Evolutionary conservation across 2,329 filamentous ascomycete species (phyloP), one percentile per base, ranked within the genome.

Genomic region (Aaosphaeria pasadenensis): DNA sequence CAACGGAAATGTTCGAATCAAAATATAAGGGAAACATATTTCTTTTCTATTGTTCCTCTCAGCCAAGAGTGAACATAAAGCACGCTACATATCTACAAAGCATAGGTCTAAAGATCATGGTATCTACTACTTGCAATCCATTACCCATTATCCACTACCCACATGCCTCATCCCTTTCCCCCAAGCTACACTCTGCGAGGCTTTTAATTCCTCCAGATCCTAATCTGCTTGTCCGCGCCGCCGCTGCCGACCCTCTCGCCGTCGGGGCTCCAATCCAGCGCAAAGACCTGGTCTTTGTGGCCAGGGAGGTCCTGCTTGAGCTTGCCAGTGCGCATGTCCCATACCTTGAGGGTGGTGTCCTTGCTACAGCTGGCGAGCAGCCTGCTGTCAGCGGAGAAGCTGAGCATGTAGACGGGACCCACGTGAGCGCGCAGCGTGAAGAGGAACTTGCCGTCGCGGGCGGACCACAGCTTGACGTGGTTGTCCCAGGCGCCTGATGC

Each of bases 401-500:
- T 86, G 61, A 88, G 90, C 74, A 95, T 90, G 67, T 96, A 97
- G 11, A 97, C 91, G 1, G 91, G 87, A 1, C 88, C 91, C 4
- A 90, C 91, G 71, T 97, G 94, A 6, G 91, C 94, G 46, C 91
- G 82, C 30, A 97, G 79, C 0, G 90, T 96, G 62, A 87, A 86
- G 58, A 96, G 83, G 71, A 96, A 97, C 63, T 79, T 82, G 52
- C 82, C 84, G 54, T 86, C 88, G 65, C 82, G 79, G 2, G 87
- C 88, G 57, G 85, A 89, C 91, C 91, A 97, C 29, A 96, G 74
- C 73, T 96, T 96, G 59, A 92, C 90, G 62, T 92, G 89, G 67
- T 97, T 99, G 70, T 99, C 94, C 75, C 92, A 99, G 4, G 87
- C 86, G 6, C 89, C 86, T 35, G 88, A 95, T 6, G 94, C 94